These are phyloP conservation scores for Pyrrhoderma noxium DNA, from an alignment of 1,284 basidiomycete species.

Conservation along the genomic window DNA sequence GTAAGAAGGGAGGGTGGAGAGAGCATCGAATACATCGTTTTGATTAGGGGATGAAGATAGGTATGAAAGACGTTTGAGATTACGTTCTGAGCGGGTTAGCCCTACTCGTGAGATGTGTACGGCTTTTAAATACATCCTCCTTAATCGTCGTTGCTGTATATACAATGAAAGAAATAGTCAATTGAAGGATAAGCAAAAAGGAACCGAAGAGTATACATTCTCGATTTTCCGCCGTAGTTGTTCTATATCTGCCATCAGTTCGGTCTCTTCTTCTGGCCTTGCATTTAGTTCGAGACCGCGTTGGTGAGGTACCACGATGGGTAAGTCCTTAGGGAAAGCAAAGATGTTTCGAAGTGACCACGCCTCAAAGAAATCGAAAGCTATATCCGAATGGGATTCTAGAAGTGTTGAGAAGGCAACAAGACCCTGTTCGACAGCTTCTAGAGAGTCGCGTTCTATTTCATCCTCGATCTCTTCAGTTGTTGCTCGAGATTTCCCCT, in stretches of 20 bases:
- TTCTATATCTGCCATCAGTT: constrained; percentile 55
- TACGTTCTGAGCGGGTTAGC: constrained; percentile 36
- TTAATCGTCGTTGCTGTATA: constrained; percentile 55
- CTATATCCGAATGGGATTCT: constrained; percentile 70
- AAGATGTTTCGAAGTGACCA: constrained; percentile 77
- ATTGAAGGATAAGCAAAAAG: constrained; percentile 3
- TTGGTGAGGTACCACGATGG: constrained; percentile 65
- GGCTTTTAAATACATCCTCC: constrained; percentile 43
- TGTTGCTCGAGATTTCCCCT: background rate
- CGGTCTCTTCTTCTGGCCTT: constrained; percentile 44
- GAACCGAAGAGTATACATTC: constrained; percentile 38
- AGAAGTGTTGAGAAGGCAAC: constrained; percentile 72
- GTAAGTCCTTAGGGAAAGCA: constrained; percentile 53
- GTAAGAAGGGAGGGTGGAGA: constrained; percentile 33
- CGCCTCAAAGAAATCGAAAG: constrained; percentile 74
- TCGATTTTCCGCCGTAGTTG: constrained; percentile 49
- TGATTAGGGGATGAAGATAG: constrained; percentile 32
- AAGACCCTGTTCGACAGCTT: constrained; percentile 35
- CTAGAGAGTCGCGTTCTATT: constrained; percentile 15
- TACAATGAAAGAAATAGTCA: constrained; percentile 1
- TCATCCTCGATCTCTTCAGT: constrained; percentile 14
- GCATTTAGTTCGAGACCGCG: constrained; percentile 45
- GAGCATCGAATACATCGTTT: constrained; percentile 21
- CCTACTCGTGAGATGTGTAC: constrained; percentile 39
- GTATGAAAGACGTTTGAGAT: constrained; percentile 38